These are phyloP conservation scores for Penicillium soppii DNA, from an alignment of 495 filamentous ascomycete species.

Conservation along the genomic window DNA sequence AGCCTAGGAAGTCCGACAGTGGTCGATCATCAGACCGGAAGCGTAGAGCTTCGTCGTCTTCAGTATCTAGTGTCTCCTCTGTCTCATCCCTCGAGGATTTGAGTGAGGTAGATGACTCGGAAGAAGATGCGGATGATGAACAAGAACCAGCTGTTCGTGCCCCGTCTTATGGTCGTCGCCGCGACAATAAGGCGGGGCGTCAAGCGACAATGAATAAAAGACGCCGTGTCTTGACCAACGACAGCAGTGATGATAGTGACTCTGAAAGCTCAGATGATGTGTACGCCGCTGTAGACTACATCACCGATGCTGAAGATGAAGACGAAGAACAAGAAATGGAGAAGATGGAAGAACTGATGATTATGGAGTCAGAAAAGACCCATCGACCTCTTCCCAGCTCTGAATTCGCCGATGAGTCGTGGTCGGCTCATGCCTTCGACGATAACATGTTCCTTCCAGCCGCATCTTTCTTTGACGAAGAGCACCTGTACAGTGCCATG, in stretches of 20 bases:
- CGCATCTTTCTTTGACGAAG: slow-evolving; percentile 52
- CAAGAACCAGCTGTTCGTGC: slow-evolving; percentile 50
- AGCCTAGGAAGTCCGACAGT: slow-evolving; percentile 29
- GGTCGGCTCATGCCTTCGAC: slow-evolving; percentile 57
- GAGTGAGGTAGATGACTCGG: slow-evolving; percentile 43
- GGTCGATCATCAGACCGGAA: slow-evolving; percentile 32
- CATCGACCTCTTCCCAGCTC: slow-evolving; percentile 26
- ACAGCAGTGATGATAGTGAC: slow-evolving; percentile 57
- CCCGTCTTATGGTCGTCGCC: slow-evolving; percentile 51
- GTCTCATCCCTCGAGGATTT: slow-evolving; percentile 41
- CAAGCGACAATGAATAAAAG: slow-evolving; percentile 40
- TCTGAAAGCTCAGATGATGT: slow-evolving; percentile 57
- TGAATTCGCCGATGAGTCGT: slow-evolving; percentile 48
- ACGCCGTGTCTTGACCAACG: slow-evolving; percentile 59
- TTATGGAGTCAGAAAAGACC: slow-evolving; percentile 58
- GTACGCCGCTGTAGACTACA: slow-evolving; percentile 74
- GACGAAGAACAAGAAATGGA: slow-evolving; percentile 73
- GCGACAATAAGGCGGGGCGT: slow-evolving; percentile 46
- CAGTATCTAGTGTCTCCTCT: slow-evolving; percentile 45
- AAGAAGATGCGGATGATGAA: slow-evolving; percentile 51
- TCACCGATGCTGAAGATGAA: slow-evolving; percentile 75
- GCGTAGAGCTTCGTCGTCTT: slow-evolving; percentile 39
- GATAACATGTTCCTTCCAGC: slow-evolving; percentile 47
- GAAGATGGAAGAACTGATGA: slow-evolving; percentile 70
- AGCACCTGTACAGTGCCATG: slow-evolving; percentile 48